Evolutionary conservation across 768 basidiomycete genomes (phyloP), one percentile per base, ranked within the genome.

Genomic region (Amanita exitialis): DNA sequence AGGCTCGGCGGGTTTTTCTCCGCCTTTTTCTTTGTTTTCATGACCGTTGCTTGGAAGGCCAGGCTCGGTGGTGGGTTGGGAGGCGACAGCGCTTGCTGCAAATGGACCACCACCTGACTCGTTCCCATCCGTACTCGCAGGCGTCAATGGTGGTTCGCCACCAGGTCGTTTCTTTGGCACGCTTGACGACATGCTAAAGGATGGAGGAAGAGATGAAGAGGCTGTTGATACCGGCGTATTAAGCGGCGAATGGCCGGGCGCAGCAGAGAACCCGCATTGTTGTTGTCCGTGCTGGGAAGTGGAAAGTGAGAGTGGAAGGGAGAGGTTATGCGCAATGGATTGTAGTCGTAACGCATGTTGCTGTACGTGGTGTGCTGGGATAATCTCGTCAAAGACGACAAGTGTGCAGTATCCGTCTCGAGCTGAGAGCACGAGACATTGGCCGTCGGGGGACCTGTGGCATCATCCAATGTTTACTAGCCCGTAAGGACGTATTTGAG

Each of bases 321-420:
- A 85, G 60, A 91, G 82, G 54, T 86, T 80, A 59, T 90, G 86
- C 2, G 93, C 93, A 52, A 96, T 92, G 32, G 87, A 86, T 60
- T 92, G 88, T 27, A 96, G 72, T 64, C 95, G 94, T 16, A 95
- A 77, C 4, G 87, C 80, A 53, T 90, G 87, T 62, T 94, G 94
- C 61, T 97, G 94, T 1, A 84, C 93, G 56, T 90, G 85, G 63
- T 95, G 80, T 3, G 85, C 76, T 0, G 90, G 80, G 1, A 97
- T 77, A 51, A 95, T 86, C 66, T 98, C 95, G 67, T 97, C 94
- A 63, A 99, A 97, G 18, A 90, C 77, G 58, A 96, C 76, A 52
- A 97, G 77, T 0, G 95, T 96, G 70, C 96, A 98, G 66, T 98
- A 99, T 0, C 96, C 96, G 62, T 99, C 96, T 23, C 92, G 82